A percentile compares a stretch with the other conserved stretches of the same genome.
Conservation (phyloP, 345 rosid genomes). For the Angophora floribunda region DNA sequence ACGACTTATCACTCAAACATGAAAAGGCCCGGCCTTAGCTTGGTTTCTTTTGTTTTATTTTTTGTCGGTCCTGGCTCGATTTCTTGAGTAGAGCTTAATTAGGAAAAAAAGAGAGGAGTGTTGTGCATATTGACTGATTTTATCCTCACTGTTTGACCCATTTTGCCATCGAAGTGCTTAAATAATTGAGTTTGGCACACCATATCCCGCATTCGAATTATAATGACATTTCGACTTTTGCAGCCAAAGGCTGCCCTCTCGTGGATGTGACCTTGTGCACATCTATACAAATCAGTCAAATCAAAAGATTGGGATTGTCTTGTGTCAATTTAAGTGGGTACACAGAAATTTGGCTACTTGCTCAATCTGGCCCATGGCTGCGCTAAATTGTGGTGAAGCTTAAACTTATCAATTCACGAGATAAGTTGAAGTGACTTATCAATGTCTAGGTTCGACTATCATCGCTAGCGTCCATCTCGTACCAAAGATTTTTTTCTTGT, state of each 20-base stretch:
- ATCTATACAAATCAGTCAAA: no score
- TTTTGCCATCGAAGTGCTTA: no score
- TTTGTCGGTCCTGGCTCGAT: background rate
- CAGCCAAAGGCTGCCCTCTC: background rate
- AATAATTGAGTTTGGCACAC: background rate
- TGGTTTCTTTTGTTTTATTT: no score
- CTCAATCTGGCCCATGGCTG: rapidly evolving
- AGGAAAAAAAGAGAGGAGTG: background rate
- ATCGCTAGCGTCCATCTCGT: rapidly evolving
- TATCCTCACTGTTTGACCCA: background rate
- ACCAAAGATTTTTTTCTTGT: background rate
- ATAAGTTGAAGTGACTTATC: background rate
- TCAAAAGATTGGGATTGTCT: background rate
- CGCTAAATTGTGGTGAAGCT: background rate
- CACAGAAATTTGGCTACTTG: background rate
- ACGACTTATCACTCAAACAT: background rate
- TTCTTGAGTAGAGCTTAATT: background rate
- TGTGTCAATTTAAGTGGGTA: background rate
- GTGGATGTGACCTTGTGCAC: background rate
- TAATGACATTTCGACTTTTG: background rate
- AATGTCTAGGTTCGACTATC: background rate
- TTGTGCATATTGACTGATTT: background rate
- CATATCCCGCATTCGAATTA: background rate
- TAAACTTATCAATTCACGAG: rapidly evolving
- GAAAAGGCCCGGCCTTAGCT: background rate